These are phyloP conservation scores for Neurospora tetrasperma DNA, from an alignment of 495 filamentous ascomycete species.

Conservation along the genomic window DNA sequence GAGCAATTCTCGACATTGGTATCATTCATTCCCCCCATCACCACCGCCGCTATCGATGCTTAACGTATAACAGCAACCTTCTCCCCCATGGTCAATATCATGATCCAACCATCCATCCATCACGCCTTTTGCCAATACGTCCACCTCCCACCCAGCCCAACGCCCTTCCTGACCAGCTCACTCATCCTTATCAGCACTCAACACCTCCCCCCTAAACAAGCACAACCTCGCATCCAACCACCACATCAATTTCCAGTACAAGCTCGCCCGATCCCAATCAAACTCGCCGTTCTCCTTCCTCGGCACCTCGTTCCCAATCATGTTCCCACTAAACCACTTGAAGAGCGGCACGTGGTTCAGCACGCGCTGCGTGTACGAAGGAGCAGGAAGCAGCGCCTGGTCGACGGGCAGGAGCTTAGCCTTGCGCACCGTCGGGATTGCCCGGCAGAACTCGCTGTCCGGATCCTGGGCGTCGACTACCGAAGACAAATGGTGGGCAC, in stretches of 20 bases:
- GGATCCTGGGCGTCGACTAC: not conserved
- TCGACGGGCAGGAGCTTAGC: constrained; percentile 41
- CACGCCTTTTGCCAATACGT: not conserved
- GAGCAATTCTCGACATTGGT: not conserved
- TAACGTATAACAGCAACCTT: not conserved
- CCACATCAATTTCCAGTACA: constrained; percentile 62
- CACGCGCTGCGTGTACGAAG: constrained; percentile 48
- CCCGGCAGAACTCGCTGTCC: constrained; percentile 25
- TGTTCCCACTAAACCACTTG: constrained; percentile 62
- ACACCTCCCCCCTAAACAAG: constrained; percentile 39
- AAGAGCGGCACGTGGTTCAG: constrained; percentile 52
- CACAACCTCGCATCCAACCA: constrained; percentile 38
- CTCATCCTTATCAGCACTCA: constrained; percentile 41
- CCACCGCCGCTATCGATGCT: not conserved
- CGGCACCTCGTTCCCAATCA: constrained; percentile 71
- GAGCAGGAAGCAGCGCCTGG: constrained; percentile 56
- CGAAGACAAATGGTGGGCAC: not conserved
- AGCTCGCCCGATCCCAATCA: constrained; percentile 60
- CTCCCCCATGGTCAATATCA: not conserved
- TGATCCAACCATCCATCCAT: not conserved
- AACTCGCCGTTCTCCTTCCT: constrained; percentile 70
- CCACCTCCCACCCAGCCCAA: not conserved
- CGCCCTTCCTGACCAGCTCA: constrained; percentile 4
- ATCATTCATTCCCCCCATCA: not conserved
- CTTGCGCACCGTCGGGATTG: constrained; percentile 39